Evolutionary conservation across 805 yeast species (phyloP).

Genomic region (Candida coleopterorum): DNA sequence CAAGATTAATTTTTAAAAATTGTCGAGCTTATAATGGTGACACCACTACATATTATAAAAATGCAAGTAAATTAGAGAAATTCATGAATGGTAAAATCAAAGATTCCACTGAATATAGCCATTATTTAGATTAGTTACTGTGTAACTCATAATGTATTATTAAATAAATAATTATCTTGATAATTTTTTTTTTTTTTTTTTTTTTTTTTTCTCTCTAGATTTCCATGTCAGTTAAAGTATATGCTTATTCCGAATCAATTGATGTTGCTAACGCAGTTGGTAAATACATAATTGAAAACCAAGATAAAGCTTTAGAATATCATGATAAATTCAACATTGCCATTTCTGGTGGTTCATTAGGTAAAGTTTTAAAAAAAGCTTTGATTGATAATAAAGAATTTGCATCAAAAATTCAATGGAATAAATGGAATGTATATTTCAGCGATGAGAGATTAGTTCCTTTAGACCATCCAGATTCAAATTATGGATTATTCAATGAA

Average conservation of each 20-base stretch:
- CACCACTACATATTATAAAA: constrained; percentile 89
- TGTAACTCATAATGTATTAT: constrained; percentile 1
- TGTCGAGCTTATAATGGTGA: constrained; percentile 93
- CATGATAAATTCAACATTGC: constrained; percentile 61
- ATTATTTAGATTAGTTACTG: constrained; percentile 50
- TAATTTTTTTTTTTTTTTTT: not conserved
- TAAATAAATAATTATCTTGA: no score
- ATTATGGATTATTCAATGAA: constrained; percentile 72
- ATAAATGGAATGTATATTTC: constrained; percentile 75
- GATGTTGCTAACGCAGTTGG: constrained; percentile 69
- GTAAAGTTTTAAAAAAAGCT: constrained; percentile 64
- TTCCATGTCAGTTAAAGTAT: constrained; percentile 33
- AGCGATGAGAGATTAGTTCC: constrained; percentile 91
- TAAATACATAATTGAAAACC: constrained; percentile 53
- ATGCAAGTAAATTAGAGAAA: constrained; percentile 91
- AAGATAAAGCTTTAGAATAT: constrained; percentile 52
- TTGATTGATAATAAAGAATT: constrained; percentile 53
- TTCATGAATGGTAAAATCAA: constrained; percentile 76
- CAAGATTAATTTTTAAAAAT: constrained; percentile 79
- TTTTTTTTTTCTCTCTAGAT: not conserved
- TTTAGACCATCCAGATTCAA: constrained; percentile 75
- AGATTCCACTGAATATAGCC: constrained; percentile 90
- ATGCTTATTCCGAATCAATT: constrained; percentile 48
- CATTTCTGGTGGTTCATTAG: constrained; percentile 87
- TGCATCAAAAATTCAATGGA: constrained; percentile 52